Evolutionary conservation across 768 basidiomycete genomes (phyloP).

Genomic region (Tricholoma saponaceum): DNA sequence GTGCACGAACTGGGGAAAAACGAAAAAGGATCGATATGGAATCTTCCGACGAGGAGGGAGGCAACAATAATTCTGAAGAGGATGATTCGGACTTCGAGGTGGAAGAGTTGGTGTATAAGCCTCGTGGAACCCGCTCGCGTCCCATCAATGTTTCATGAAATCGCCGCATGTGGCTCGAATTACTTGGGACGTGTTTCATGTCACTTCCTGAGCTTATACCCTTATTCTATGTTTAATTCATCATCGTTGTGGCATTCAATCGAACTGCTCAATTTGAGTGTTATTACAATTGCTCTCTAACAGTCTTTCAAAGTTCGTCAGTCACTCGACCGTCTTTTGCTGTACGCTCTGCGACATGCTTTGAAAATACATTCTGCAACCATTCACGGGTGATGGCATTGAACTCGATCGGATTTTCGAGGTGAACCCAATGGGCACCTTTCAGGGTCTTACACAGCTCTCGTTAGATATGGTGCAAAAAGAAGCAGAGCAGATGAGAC

Average conservation of each 20-base stretch:
- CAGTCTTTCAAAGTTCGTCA: slow-evolving; percentile 8
- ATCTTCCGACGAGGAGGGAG: not conserved
- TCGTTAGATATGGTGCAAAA: not conserved
- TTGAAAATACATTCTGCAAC: slow-evolving; percentile 29
- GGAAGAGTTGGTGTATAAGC: not conserved
- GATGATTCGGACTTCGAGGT: not conserved
- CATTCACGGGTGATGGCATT: slow-evolving; percentile 51
- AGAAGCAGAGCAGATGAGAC: not conserved
- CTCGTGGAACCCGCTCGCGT: slow-evolving; percentile 2
- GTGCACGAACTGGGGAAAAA: not conserved
- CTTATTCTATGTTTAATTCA: not conserved
- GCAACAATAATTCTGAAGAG: not conserved
- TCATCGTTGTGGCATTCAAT: not conserved
- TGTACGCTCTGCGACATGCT: not conserved
- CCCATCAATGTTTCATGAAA: not conserved
- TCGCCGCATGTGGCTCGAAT: not conserved
- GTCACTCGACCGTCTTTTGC: not conserved
- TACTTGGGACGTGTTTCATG: not conserved
- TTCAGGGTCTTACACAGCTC: slow-evolving; percentile 35
- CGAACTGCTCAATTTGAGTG: not conserved
- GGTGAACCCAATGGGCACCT: slow-evolving; percentile 65
- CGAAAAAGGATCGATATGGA: not conserved
- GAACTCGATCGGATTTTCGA: slow-evolving; percentile 52
- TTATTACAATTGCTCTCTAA: not conserved
- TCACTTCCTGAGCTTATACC: too few relatives aligned